phyloP scores from a whole-genome alignment of 495 filamentous ascomycete genomes.

The Oleoguttula mirabilis region DNA sequence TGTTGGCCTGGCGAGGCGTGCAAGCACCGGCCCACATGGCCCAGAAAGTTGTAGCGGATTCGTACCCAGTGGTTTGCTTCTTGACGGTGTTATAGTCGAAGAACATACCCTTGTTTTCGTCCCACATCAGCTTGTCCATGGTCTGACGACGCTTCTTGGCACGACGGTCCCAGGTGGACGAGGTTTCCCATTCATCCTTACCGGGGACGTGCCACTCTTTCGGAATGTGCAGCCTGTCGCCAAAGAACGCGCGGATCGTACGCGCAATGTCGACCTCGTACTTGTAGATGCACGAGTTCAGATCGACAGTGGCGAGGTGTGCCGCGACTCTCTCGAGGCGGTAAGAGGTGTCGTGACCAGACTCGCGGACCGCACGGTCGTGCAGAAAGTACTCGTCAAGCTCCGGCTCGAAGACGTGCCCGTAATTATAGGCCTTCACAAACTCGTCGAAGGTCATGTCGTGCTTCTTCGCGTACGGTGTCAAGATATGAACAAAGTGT shows the following conservation, averaged over 20 bases:
- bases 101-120: constrained; percentile 81
- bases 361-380: constrained; percentile 86
- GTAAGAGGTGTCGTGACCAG: constrained; percentile 94
- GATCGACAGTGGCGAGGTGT: constrained; percentile 81
- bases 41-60: constrained; percentile 89
- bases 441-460: constrained; percentile 69
- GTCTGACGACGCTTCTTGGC: constrained; percentile 63
- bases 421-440: constrained; percentile 71
- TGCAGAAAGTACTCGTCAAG: constrained; percentile 92
- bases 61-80: constrained; percentile 63
- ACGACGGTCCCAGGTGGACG: constrained; percentile 76
- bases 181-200: constrained; percentile 57
- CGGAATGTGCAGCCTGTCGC: constrained; percentile 65
- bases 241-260: constrained; percentile 69
- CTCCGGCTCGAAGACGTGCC: constrained; percentile 67
- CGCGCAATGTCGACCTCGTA: constrained; percentile 86
- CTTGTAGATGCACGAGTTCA: constrained; percentile 89
- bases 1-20: constrained; percentile 63
- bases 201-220: constrained; percentile 55
- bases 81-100: constrained; percentile 89
- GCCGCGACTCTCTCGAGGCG: constrained; percentile 79
- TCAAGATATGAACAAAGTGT: constrained; percentile 77
- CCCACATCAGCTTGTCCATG: constrained; percentile 86
- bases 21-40: constrained; percentile 87
- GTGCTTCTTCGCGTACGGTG: constrained; percentile 77